These are phyloP conservation scores for Garcia nutans DNA, from an alignment of 345 rosid genomes.

Conservation along the genomic window DNA sequence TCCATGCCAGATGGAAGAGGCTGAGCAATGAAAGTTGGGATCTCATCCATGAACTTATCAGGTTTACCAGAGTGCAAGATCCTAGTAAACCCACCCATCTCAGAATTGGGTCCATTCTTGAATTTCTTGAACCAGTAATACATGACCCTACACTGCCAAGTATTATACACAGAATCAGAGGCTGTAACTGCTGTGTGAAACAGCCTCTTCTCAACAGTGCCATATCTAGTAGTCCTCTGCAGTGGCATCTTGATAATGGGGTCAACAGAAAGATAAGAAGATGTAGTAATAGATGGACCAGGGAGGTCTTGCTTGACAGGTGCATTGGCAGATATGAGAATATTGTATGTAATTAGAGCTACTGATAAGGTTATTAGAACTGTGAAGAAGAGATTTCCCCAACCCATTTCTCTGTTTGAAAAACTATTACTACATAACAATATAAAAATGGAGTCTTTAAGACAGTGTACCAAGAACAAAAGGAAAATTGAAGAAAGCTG, in stretches of 20 bases:
- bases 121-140: constrained; percentile 92
- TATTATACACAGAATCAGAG: constrained; percentile 86
- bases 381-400: constrained; percentile 69
- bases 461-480: not conserved
- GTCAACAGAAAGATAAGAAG: constrained; percentile 42
- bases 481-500: not conserved
- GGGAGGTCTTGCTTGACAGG: constrained; percentile 86
- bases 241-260: constrained; percentile 76
- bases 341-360: constrained; percentile 91
- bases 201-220: constrained; percentile 39
- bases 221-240: constrained; percentile 41
- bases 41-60: constrained; percentile 84
- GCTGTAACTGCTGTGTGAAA: constrained; percentile 99
- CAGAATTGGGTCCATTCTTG: constrained; percentile 58
- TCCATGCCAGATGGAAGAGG: constrained; percentile 92
- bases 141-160: constrained; percentile 98
- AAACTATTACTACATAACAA: too few species aligned
- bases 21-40: constrained; percentile 93
- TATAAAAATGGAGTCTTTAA: not conserved
- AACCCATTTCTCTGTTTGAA: constrained; percentile 50
- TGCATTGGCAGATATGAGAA: constrained; percentile 89
- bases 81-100: constrained; percentile 97
- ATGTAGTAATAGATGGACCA: constrained; percentile 46
- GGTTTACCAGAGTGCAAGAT: constrained; percentile 90
- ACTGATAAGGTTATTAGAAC: constrained; percentile 67